Evolutionary conservation across 1,284 basidiomycete species (phyloP), one percentile per base, ranked within the genome.

Genomic region (Naganishia albida): DNA sequence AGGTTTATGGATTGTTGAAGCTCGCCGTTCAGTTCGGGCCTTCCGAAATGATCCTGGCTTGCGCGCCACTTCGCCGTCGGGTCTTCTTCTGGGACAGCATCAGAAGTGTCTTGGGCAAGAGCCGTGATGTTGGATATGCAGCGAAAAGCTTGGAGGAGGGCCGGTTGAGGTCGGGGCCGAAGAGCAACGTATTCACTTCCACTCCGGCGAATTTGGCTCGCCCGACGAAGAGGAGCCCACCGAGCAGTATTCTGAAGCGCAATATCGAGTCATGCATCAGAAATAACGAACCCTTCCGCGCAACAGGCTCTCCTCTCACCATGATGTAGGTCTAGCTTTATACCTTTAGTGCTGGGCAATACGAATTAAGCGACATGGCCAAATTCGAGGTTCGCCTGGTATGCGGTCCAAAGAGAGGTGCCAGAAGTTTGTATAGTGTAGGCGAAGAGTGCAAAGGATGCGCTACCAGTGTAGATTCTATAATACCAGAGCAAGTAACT

Each of bases 161-260:
- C 1, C 16, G n/a, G 23, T 38, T 25, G 3, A n/a, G 56, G 56
- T 28, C 56, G 56, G 15, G 56, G 56, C 49, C 38, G 56, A 8
- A 60, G 38, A 50, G 46, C 39, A 6, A 26, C n/a, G 56, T 60
- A 60, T 2, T 44, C 44, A 20, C 20, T 7, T 18, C 20, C 34
- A 23, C 18, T 38, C 13, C 49, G 56, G 4, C 23, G 56, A 26
- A 40, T 6, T 7, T 12, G n/a, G 4, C n/a, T 20, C 8, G 48
- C 48, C 10, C 34, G 56, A 34, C 56, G 44, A 10, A 60, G 34
- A 2, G 56, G 56, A 25, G 56, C 56, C 56, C 56, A 60, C 20
- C 56, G 56, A n/a, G 53, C 40, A 18, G 40, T 55, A 25, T 28
- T 44, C 53, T 55, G 8, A 23, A 39, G 30, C n/a, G 6, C 13